Evolutionary conservation across 345 rosid genomes (phyloP).

Genomic region (Linum usitatissimum): DNA sequence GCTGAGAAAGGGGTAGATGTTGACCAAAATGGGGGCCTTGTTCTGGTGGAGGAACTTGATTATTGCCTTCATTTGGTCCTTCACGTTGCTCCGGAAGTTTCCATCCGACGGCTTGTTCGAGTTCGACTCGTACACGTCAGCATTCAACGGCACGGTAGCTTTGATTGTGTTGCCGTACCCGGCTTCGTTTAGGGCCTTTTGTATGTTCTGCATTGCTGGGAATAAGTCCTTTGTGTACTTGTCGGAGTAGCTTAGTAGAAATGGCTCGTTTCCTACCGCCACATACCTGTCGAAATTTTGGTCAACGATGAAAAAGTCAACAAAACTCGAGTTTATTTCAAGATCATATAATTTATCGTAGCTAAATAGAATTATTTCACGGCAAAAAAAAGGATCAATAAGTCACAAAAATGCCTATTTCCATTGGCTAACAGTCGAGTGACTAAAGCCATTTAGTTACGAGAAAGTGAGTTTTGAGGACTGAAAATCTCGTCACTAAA

Average conservation of each 20-base stretch:
- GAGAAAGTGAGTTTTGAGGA: too few relatives aligned
- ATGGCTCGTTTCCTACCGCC: slow-evolving; percentile 85
- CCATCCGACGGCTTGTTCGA: slow-evolving; percentile 63
- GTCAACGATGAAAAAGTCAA: not conserved
- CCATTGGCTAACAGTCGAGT: too few relatives aligned
- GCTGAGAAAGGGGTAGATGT: slow-evolving; percentile 83
- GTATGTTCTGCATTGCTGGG: slow-evolving; percentile 65
- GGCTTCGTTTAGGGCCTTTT: slow-evolving; percentile 52
- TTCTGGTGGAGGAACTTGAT: slow-evolving; percentile 34
- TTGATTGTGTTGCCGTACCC: slow-evolving; percentile 44
- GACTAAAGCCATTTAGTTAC: too few relatives aligned
- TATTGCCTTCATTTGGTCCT: slow-evolving; percentile 29
- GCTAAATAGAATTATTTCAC: too few relatives aligned
- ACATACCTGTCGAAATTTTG: slow-evolving; percentile 42
- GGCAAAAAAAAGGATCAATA: too few relatives aligned
- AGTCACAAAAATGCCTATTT: too few relatives aligned
- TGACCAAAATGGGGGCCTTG: slow-evolving; percentile 54
- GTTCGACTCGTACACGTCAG: slow-evolving; percentile 58
- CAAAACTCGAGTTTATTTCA: too few relatives aligned
- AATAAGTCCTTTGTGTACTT: slow-evolving; percentile 26
- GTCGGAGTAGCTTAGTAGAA: slow-evolving; percentile 58
- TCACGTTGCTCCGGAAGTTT: slow-evolving; percentile 39
- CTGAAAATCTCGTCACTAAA: too few relatives aligned
- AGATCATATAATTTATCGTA: too few relatives aligned
- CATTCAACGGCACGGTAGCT: slow-evolving; percentile 58